Percentiles rank a stretch among this genome's conserved stretches.
Conservation (phyloP, 768 basidiomycete species). For the Russula sp. region DNA sequence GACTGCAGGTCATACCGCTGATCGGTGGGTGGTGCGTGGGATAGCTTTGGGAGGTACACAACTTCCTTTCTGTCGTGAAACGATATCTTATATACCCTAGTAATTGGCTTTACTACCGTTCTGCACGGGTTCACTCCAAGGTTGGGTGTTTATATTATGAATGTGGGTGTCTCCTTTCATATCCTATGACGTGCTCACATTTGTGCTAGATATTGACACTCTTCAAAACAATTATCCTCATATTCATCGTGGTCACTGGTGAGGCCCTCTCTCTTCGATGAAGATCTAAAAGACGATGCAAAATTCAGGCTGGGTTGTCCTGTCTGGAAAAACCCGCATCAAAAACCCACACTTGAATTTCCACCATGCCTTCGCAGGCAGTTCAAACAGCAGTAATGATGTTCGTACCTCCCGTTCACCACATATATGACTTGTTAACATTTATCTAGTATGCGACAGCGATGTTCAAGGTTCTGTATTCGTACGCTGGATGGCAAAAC, state of each 20-base stretch:
- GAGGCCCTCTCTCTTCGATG: not conserved
- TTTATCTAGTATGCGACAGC: conserved; percentile 48
- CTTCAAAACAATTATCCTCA: conserved; percentile 48
- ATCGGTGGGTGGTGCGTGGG: conserved; percentile 46
- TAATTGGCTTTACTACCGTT: conserved; percentile 43
- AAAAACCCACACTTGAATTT: conserved; percentile 52
- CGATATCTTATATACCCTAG: conserved; percentile 25
- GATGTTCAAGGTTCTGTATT: conserved; percentile 48
- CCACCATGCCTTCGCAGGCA: conserved; percentile 48
- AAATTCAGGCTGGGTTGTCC: conserved; percentile 46
- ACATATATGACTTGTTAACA: not conserved
- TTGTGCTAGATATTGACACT: conserved; percentile 37
- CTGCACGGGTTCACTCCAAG: conserved; percentile 47
- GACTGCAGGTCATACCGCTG: conserved; percentile 34
- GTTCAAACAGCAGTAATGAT: conserved; percentile 45
- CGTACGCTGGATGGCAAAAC: conserved; percentile 47
- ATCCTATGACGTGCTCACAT: not conserved
- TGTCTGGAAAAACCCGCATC: conserved; percentile 51
- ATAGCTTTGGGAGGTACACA: conserved; percentile 49
- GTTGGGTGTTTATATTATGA: conserved; percentile 45
- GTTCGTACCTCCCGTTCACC: conserved; percentile 22
- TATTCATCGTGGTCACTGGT: conserved; percentile 48
- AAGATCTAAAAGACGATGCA: not conserved
- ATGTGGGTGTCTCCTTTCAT: conserved; percentile 29
- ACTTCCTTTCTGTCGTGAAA: not conserved